Evolutionary conservation across 2,329 filamentous ascomycete genomes (phyloP).

Genomic region (Colletotrichum orbiculare): DNA sequence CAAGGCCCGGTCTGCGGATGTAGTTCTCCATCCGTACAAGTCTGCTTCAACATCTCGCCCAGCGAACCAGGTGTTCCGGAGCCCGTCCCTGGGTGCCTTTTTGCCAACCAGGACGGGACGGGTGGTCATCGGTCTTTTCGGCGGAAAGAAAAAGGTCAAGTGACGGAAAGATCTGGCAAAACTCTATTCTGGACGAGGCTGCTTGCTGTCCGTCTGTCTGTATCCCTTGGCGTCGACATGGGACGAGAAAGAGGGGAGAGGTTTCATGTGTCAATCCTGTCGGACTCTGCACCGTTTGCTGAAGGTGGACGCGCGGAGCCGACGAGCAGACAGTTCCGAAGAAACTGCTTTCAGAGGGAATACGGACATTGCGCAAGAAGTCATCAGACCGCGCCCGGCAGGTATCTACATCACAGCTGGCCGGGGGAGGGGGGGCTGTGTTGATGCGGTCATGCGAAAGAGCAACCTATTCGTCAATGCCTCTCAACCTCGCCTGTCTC

Average conservation of each 20-base stretch:
- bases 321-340: too few species aligned
- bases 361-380: too few species aligned
- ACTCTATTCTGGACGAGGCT: constrained; percentile 30
- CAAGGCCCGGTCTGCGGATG: constrained; percentile 3
- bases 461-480: neutral
- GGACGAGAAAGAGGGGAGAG: constrained; percentile 26
- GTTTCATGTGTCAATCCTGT: constrained; percentile 25
- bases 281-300: constrained; percentile 19
- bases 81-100: neutral
- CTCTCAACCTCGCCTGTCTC: neutral
- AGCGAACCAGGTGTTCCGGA: too few species aligned
- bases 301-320: neutral
- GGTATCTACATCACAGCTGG: too few species aligned
- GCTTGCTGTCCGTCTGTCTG: neutral
- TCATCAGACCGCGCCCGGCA: too few species aligned
- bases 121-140: constrained; percentile 4
- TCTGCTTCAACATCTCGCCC: too few species aligned
- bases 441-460: too few species aligned
- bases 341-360: too few species aligned
- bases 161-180: constrained; percentile 23
- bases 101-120: constrained; percentile 6
- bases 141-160: constrained; percentile 26
- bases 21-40: too few species aligned
- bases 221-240: constrained; percentile 7
- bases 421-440: too few species aligned